A percentile compares a stretch with the other conserved stretches of the same genome.
phyloP scores from a whole-genome alignment of 192 early-diverging fungal species.

The Backusella tarrabulga region DNA sequence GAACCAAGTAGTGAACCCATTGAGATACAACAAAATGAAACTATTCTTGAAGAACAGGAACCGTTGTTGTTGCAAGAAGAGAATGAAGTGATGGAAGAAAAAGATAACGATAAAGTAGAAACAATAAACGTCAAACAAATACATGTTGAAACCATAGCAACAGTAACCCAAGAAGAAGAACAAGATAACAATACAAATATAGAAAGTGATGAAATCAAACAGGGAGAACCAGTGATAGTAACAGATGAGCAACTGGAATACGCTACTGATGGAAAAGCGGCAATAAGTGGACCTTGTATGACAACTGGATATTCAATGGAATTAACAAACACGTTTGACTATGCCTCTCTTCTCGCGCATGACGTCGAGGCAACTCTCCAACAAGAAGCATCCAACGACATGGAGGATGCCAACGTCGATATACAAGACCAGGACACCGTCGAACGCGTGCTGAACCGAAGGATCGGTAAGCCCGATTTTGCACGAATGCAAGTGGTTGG shows the following conservation, averaged over 20 bases:
- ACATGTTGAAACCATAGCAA: neutral
- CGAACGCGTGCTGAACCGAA: slow-evolving; percentile 41
- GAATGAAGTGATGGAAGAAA: slow-evolving; percentile 4
- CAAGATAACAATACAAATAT: neutral
- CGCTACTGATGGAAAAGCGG: neutral
- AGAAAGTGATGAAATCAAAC: neutral
- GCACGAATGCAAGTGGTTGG: slow-evolving; percentile 81
- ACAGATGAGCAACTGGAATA: neutral
- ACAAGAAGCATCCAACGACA: neutral
- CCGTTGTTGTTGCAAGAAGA: neutral
- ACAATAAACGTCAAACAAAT: neutral
- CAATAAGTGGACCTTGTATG: neutral
- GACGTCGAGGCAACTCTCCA: slow-evolving; percentile 5
- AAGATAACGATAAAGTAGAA: neutral
- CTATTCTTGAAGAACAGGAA: neutral
- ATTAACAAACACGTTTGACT: neutral
- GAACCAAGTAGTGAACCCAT: neutral
- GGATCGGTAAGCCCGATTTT: slow-evolving; percentile 82
- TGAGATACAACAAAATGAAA: neutral
- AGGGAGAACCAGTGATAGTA: neutral
- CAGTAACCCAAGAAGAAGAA: neutral
- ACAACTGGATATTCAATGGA: neutral
- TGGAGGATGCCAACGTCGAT: slow-evolving; percentile 39
- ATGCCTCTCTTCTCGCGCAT: neutral
- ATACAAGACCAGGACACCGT: slow-evolving; percentile 49